phyloP scores from a whole-genome alignment of 768 basidiomycete species.

The Trametopsis cervina region DNA sequence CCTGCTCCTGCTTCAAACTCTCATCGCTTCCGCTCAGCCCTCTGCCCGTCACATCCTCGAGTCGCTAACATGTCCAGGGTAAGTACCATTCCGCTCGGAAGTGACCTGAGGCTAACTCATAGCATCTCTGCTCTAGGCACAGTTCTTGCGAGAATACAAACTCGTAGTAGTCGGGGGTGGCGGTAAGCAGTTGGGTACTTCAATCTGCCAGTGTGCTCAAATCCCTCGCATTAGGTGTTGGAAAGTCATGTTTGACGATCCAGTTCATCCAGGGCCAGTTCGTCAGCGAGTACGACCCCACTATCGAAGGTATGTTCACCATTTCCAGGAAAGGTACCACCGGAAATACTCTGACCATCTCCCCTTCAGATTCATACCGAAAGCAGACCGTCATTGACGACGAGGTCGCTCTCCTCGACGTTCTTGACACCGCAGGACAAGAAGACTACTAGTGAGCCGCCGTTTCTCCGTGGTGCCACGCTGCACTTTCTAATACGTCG shows the following conservation, averaged over 20 bases:
- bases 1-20: too few species aligned
- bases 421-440: constrained; percentile 95
- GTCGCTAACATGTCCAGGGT: too few species aligned
- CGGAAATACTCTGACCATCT: neutral
- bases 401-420: constrained; percentile 96
- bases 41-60: too few species aligned
- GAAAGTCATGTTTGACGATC: constrained; percentile 92
- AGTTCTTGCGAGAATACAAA: too few species aligned
- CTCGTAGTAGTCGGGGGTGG: constrained; percentile 98
- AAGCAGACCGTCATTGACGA: constrained; percentile 98
- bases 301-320: constrained; percentile 70
- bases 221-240: constrained; percentile 40
- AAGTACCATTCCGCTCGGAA: too few species aligned
- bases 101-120: too few species aligned
- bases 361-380: constrained; percentile 77
- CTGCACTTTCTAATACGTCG: too few species aligned
- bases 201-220: neutral
- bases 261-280: constrained; percentile 97
- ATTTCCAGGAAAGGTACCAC: too few species aligned
- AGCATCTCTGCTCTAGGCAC: too few species aligned
- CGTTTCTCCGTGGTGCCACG: neutral
- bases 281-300: constrained; percentile 91
- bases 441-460: constrained; percentile 87
- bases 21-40: too few species aligned
- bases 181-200: constrained; percentile 59